Evolutionary conservation across 2,329 filamentous ascomycete genomes (phyloP), one percentile per base, ranked within the genome.

Genomic region (Daldinia eschscholtzii): DNA sequence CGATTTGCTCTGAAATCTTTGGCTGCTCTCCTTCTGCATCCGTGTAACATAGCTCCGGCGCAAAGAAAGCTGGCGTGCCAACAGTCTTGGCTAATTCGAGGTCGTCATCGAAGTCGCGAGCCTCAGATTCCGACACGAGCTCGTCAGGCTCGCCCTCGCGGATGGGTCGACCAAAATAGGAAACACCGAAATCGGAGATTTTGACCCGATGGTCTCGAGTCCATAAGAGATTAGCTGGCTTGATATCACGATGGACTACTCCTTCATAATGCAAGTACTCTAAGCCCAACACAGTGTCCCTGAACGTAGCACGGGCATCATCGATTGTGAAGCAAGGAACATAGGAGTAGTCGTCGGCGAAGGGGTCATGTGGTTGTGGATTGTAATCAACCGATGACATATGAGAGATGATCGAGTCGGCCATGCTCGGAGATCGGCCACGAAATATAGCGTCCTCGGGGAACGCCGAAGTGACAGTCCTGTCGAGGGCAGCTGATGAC

Each of bases 151-250:
- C 93, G 60, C 92, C 92, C 53, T 97, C 93, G 42, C 93, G 88
- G 65, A 94, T 92, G 1, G 93, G 93, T 57, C 93, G 90, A 30
- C 96, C 96, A 70, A 99, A 93, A 80, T 98, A 99, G 0, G 96
- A 99, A 1, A 99, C 96, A 35, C 96, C 96, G 82, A 99, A 99
- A 77, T 99, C 96, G 4, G 96, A 98, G 68, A 99, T 99, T 84
- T 99, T 99, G 76, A 98, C 93, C 13, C 91, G 90, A 74, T 94
- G 90, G 71, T 94, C 91, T 74, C 84, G 90, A 57, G 93, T 97
- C 84, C 95, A 94, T 6, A 99, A 85, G 6, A 99, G 86, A 78
- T 98, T 98, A 41, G 95, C 94, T 1, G 92, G 92, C 77, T 94
- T 95, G 79, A 95, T 94, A 76, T 95, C 92, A 57, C 92, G 89